phyloP scores from a whole-genome alignment of 352 stramenopile species.

The Peronospora farinosa region DNA sequence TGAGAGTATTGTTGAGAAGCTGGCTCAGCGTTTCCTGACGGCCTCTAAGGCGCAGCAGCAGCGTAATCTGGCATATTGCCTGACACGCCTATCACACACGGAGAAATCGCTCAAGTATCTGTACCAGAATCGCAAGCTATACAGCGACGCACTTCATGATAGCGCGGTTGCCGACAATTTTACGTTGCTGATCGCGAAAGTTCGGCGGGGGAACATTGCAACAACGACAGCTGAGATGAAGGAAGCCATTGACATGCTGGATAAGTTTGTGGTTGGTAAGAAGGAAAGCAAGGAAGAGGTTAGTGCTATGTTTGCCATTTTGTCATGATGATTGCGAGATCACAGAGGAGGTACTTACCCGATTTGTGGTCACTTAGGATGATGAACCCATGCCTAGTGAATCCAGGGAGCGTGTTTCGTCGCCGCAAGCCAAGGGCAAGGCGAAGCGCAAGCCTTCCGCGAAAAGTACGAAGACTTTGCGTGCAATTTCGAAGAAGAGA shows the following conservation, averaged over 20 bases:
- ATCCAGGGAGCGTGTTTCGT: constrained; percentile 21
- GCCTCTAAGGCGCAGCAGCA: constrained; percentile 60
- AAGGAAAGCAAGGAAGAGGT: constrained; percentile 57
- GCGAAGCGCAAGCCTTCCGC: constrained; percentile 20
- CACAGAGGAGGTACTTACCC: background rate
- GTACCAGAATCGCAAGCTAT: constrained; percentile 82
- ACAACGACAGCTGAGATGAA: constrained; percentile 60
- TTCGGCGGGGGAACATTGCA: constrained; percentile 35
- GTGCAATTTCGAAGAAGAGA: constrained; percentile 26
- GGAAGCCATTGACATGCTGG: constrained; percentile 65
- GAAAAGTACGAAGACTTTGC: constrained; percentile 22
- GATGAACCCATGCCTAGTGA: constrained; percentile 20
- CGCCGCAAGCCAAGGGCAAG: constrained; percentile 31
- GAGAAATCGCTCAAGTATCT: constrained; percentile 93
- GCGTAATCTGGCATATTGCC: constrained; percentile 91
- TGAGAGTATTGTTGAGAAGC: constrained; percentile 86
- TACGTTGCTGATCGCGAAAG: constrained; percentile 67
- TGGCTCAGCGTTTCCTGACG: constrained; percentile 91
- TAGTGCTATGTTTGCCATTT: background rate
- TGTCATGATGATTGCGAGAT: background rate
- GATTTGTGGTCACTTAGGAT: constrained; percentile 3
- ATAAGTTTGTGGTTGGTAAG: constrained; percentile 43
- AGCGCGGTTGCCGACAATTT: constrained; percentile 89
- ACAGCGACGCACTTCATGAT: constrained; percentile 90
- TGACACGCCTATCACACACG: constrained; percentile 90